A percentile compares a stretch with the other conserved stretches of the same genome.
Evolutionary conservation across 306 rosid species (phyloP).

Genomic region (Notholithocarpus densiflorus): DNA sequence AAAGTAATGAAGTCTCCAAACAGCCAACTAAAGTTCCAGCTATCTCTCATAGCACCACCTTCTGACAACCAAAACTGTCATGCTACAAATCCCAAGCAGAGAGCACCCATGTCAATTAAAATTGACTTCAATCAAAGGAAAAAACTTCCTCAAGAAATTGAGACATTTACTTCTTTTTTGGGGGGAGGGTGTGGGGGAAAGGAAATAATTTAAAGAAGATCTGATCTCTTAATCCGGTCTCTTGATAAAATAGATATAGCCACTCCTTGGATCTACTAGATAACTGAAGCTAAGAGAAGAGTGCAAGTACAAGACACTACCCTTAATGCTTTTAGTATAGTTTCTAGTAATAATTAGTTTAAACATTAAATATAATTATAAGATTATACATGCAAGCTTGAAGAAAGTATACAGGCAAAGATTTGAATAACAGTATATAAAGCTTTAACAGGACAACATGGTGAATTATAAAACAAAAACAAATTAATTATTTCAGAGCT

Average conservation of each 20-base stretch:
- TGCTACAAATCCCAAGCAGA: too few species aligned
- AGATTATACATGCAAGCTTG: neutral
- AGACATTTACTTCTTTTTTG: too few species aligned
- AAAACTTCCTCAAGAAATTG: too few species aligned
- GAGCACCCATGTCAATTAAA: neutral
- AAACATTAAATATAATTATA: neutral
- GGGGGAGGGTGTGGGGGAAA: too few species aligned
- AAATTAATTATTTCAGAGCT: neutral
- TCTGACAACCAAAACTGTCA: too few species aligned
- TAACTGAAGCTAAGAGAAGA: neutral
- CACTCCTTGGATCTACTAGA: neutral
- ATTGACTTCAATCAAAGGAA: neutral
- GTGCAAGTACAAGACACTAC: neutral
- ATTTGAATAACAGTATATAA: neutral
- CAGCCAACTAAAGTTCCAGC: too few species aligned
- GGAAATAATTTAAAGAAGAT: too few species aligned
- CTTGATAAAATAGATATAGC: neutral
- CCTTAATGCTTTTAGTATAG: neutral
- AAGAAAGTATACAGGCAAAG: neutral
- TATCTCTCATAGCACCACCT: too few species aligned
- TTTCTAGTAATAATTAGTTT: neutral
- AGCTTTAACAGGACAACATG: neutral
- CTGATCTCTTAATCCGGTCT: too few species aligned
- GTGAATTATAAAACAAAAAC: neutral
- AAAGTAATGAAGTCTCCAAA: neutral